Conservation (phyloP, 1,284 basidiomycete genomes). For the Laetiporus sulphureus region DNA sequence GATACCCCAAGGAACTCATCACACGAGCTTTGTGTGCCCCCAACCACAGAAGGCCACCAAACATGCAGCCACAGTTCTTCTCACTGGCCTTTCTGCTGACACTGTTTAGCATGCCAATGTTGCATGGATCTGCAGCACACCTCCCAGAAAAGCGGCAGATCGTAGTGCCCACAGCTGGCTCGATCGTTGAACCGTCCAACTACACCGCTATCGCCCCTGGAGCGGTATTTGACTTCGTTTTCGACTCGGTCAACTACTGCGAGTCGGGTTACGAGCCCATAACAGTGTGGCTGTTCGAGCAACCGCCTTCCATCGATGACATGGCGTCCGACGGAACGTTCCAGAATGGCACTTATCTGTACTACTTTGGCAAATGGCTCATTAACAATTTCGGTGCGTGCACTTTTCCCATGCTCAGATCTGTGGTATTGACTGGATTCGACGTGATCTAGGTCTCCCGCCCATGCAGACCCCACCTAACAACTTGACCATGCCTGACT, state of each 20-base stretch:
- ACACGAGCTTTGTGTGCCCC: too few relatives aligned
- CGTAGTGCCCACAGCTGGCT: conserved; percentile 12
- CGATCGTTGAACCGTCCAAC: conserved; percentile 10
- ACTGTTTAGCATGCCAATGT: neutral
- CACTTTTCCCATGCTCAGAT: neutral
- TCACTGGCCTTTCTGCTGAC: conserved; percentile 1
- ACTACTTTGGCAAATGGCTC: conserved; percentile 16
- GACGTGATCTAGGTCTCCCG: neutral
- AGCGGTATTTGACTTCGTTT: conserved; percentile 14
- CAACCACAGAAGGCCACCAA: too few relatives aligned
- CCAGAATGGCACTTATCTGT: conserved; percentile 13
- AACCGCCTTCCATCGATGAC: conserved; percentile 9
- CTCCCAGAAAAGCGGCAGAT: conserved; percentile 12
- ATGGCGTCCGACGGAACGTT: conserved; percentile 12
- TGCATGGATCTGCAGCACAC: conserved; percentile 1
- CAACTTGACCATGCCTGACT: conserved; percentile 8
- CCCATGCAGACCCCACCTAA: conserved; percentile 5
- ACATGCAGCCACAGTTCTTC: conserved; percentile 11
- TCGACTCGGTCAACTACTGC: conserved; percentile 14
- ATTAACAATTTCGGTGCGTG: conserved; percentile 18
- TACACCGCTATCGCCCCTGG: conserved; percentile 12
- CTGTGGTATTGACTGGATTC: neutral
- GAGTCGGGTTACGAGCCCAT: conserved; percentile 18
- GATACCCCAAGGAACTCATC: too few relatives aligned
- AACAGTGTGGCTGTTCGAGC: conserved; percentile 14